These are phyloP conservation scores for Psidium friedrichsthalianum DNA, from an alignment of 345 rosid species.

Conservation along the genomic window DNA sequence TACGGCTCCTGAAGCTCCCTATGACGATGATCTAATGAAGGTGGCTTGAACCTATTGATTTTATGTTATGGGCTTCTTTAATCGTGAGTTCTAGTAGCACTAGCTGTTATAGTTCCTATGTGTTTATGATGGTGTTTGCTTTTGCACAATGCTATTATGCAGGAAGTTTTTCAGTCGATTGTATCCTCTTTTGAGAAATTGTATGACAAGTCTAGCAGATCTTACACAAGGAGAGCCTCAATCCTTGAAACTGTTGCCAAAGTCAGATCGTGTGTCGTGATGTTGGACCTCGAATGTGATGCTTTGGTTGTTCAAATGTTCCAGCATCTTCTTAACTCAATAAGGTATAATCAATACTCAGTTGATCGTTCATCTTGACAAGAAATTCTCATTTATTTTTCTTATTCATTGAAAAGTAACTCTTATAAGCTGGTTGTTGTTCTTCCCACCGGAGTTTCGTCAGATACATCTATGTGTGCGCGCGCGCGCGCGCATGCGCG, in stretches of 20 bases:
- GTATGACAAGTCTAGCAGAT: slow-evolving; percentile 56
- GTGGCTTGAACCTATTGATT: slow-evolving; percentile 13
- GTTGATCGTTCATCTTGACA: not conserved
- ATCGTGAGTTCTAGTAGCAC: not conserved
- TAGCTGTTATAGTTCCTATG: not conserved
- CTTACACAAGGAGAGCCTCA: slow-evolving; percentile 57
- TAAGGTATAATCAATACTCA: slow-evolving; percentile 44
- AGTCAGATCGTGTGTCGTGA: slow-evolving; percentile 91
- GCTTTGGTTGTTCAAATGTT: slow-evolving; percentile 80
- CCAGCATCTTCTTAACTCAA: slow-evolving; percentile 65
- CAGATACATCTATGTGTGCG: too few species aligned
- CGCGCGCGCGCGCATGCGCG: fast-evolving
- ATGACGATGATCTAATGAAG: slow-evolving; percentile 85
- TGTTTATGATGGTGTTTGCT: not conserved
- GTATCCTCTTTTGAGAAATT: slow-evolving; percentile 83
- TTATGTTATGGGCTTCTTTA: not conserved
- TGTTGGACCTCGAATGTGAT: slow-evolving; percentile 98
- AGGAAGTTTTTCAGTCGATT: slow-evolving; percentile 87
- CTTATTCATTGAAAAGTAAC: not conserved
- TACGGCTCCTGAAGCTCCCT: slow-evolving; percentile 98
- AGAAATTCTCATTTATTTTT: not conserved
- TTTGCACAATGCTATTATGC: slow-evolving; percentile 5
- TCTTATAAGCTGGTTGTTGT: not conserved
- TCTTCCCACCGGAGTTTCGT: not conserved
- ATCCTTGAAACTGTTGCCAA: slow-evolving; percentile 96